Conservation (phyloP, 116 monocot species). For the Papilionanthe hybrid region DNA sequence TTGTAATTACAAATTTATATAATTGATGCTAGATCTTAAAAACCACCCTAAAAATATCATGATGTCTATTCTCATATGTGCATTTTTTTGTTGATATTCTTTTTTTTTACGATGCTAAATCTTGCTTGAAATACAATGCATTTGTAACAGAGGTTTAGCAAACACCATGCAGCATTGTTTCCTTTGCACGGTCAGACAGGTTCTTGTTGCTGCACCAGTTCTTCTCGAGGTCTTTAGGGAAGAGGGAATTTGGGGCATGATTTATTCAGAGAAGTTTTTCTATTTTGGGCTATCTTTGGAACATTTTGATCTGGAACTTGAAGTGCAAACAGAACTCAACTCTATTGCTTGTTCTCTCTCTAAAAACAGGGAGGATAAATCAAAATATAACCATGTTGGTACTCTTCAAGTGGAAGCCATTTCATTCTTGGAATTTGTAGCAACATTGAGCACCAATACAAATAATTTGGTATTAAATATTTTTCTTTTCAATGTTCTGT, state of each 20-base stretch:
- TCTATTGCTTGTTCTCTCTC: slow-evolving; percentile 11
- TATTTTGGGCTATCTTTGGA: slow-evolving; percentile 64
- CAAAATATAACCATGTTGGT: slow-evolving; percentile 32
- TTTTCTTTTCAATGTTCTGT: slow-evolving; percentile 4
- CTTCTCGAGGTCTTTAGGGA: slow-evolving; percentile 80
- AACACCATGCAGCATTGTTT: slow-evolving; percentile 72
- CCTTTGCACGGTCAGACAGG: slow-evolving; percentile 73
- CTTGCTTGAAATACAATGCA: slow-evolving; percentile 2
- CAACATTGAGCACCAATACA: slow-evolving; percentile 55
- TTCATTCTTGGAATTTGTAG: slow-evolving; percentile 91
- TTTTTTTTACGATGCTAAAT: background rate
- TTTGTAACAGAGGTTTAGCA: slow-evolving; percentile 56
- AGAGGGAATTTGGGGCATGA: slow-evolving; percentile 85
- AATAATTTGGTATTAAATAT: slow-evolving; percentile 76
- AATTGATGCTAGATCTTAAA: background rate
- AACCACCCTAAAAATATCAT: background rate
- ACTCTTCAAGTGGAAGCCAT: slow-evolving; percentile 81
- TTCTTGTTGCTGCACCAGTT: slow-evolving; percentile 67
- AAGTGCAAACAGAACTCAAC: background rate
- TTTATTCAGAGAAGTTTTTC: slow-evolving; percentile 92
- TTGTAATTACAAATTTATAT: background rate
- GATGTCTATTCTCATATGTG: background rate
- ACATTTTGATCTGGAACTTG: slow-evolving; percentile 16
- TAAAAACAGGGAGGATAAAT: slow-evolving; percentile 12
- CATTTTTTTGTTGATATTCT: slow-evolving; percentile 2